Evolutionary conservation across 2,329 filamentous ascomycete species (phyloP).

Genomic region (Dactylella cylindrospora): DNA sequence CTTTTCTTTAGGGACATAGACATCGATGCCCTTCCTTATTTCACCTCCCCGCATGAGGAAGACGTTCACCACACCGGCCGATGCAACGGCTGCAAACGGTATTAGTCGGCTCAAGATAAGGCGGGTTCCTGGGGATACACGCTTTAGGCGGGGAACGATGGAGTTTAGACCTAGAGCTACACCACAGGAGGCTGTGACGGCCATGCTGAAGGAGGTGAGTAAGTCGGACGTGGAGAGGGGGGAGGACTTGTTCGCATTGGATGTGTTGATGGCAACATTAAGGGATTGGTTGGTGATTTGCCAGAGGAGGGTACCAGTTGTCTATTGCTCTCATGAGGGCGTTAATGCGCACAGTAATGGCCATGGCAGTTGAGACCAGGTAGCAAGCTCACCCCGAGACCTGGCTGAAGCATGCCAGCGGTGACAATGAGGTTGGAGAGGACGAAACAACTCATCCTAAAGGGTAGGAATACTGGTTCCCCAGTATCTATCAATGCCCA

Average conservation of each 20-base stretch:
- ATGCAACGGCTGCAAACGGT: conserved; percentile 92
- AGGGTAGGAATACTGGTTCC: conserved; percentile 85
- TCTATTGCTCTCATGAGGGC: conserved; percentile 3
- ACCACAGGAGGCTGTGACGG: conserved; percentile 88
- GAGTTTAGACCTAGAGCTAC: conserved; percentile 91
- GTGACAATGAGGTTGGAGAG: conserved; percentile 92
- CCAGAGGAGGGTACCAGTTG: conserved; percentile 78
- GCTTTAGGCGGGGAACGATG: conserved; percentile 78
- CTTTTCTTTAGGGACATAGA: conserved; percentile 67
- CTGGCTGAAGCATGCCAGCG: conserved; percentile 93
- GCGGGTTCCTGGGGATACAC: conserved; percentile 71
- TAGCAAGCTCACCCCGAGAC: conserved; percentile 63
- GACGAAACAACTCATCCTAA: conserved; percentile 96
- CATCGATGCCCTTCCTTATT: conserved; percentile 87
- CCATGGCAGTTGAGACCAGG: not conserved
- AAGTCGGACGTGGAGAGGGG: conserved; percentile 79
- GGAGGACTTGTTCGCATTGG: conserved; percentile 97
- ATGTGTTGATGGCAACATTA: conserved; percentile 96
- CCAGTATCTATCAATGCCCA: conserved; percentile 71
- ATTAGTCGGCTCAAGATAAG: conserved; percentile 82
- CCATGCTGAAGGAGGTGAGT: conserved; percentile 84
- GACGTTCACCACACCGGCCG: conserved; percentile 87
- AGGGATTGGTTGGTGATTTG: conserved; percentile 96
- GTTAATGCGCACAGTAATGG: conserved; percentile 11
- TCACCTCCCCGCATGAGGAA: conserved; percentile 98